These are phyloP conservation scores for Coffea eugenioides DNA, from an alignment of 257 asterid genomes.

Conservation along the genomic window DNA sequence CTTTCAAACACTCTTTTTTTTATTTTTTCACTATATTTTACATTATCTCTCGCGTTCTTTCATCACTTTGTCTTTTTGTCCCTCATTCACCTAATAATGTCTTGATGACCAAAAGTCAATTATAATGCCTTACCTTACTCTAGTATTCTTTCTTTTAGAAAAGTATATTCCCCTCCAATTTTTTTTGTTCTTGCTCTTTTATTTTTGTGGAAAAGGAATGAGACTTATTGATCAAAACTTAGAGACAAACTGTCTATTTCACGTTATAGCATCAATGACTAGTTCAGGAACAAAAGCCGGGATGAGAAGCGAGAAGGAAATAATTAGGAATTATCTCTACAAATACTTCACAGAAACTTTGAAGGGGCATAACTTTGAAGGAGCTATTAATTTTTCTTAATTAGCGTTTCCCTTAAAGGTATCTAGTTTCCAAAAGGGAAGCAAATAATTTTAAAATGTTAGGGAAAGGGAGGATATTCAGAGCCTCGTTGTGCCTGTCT, in stretches of 20 bases:
- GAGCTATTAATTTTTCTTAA: no score
- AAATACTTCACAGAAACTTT: no score
- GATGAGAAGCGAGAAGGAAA: background rate
- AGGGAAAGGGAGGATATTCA: no score
- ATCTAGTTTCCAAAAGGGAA: background rate
- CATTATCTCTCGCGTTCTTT: background rate
- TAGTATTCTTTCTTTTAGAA: background rate
- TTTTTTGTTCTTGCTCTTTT: no score
- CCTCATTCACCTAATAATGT: no score
- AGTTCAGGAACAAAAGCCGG: background rate
- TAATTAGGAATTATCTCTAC: no score
- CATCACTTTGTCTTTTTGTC: background rate
- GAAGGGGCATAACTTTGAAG: background rate
- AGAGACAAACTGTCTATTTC: background rate
- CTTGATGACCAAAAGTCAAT: background rate
- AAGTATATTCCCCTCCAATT: background rate
- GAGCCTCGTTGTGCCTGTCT: no score
- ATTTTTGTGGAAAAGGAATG: background rate
- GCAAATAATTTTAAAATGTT: no score
- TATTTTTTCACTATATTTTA: background rate
- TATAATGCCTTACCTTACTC: background rate
- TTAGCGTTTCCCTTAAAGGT: no score
- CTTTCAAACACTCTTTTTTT: conserved; percentile 8
- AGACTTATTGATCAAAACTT: background rate
- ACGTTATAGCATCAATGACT: no score